phyloP scores from a whole-genome alignment of 2,329 filamentous ascomycete species.

The Diplodia intermedia region DNA sequence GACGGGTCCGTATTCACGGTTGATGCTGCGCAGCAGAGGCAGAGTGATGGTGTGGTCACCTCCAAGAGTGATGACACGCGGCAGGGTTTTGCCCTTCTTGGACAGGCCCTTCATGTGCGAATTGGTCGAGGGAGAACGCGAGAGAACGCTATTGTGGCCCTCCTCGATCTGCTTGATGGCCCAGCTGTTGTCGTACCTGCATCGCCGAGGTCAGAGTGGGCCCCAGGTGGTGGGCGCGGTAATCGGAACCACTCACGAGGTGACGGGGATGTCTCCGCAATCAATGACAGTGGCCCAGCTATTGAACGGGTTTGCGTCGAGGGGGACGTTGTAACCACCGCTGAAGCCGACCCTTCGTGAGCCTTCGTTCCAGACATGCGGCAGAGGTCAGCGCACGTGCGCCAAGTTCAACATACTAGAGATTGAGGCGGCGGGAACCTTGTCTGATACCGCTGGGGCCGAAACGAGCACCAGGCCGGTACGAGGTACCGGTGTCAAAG shows the following conservation, averaged over 20 bases:
- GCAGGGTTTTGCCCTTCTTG: slow-evolving; percentile 76
- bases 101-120: slow-evolving; percentile 71
- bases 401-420: slow-evolving; percentile 69
- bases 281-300: slow-evolving; percentile 81
- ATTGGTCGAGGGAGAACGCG: slow-evolving; percentile 72
- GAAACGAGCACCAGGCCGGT: slow-evolving; percentile 82
- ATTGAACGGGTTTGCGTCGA: slow-evolving; percentile 80
- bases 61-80: slow-evolving; percentile 78
- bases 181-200: slow-evolving; percentile 79
- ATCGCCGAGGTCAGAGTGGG: neutral
- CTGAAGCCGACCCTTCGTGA: slow-evolving; percentile 64
- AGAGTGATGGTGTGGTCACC: slow-evolving; percentile 67
- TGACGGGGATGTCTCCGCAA: slow-evolving; percentile 85
- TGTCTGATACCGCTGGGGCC: slow-evolving; percentile 85
- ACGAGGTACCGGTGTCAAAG: slow-evolving; percentile 86
- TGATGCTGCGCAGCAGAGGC: slow-evolving; percentile 63
- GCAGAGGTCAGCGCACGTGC: slow-evolving; percentile 25
- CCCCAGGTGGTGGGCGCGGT: neutral
- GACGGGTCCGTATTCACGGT: slow-evolving; percentile 71
- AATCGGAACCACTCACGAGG: slow-evolving; percentile 65
- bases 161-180: slow-evolving; percentile 86
- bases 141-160: slow-evolving; percentile 78
- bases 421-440: slow-evolving; percentile 82
- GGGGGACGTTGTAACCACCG: slow-evolving; percentile 85
- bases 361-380: slow-evolving; percentile 45